Base-by-base conservation (phyloP, 2,329 filamentous ascomycete genomes). In the Fusarium albidum region DNA sequence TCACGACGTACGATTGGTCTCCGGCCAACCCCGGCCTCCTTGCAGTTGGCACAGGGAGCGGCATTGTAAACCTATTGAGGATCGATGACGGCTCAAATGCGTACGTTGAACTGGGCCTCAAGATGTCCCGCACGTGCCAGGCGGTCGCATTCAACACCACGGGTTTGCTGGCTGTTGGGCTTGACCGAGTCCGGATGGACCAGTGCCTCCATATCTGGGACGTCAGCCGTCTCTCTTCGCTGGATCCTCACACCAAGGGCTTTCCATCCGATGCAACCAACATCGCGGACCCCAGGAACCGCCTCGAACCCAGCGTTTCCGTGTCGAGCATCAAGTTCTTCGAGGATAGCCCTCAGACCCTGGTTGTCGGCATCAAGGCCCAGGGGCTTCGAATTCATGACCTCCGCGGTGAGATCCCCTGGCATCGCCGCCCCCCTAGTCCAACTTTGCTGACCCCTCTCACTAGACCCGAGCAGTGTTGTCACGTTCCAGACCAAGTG, bases 261-360 rank as follows among this genome's bases (percentile, higher is more conserved):
- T 85, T 84, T 27, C 77, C 80, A 3, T 63, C 73, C 3, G 77
- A 79, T 41, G 70, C 77, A 32, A 71, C 82, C 71, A 63, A 79
- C 68, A 72, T 84, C 68, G 72, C 82, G 68, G 81, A 86, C 72
- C 76, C 89, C 56, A 71, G 83, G 68, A 73, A 85, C 69, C 77
- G 84, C 15, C 73, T 87, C 5, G 86, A 89, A 67, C 80, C 82
- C 5, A 86, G 84, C 44, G 88, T 92, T 34, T 87, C 89, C n/a
- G 87, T 95, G 18, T 91, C 89, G 2, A 93, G 90, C 67, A 86
- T 93, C 64, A 87, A 90, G 66, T 96, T 94, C 77, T 93, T 94
- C 53, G 83, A 90, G 52, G 84, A 89, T 59, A 88, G 87, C 59
- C 90, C 91, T 9, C 84, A 91, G 58, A 89, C 88, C 17, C 76